Evolutionary conservation across 2,329 filamentous ascomycete species (phyloP), one percentile per base, ranked within the genome.

Genomic region (Colletotrichum trifolii): DNA sequence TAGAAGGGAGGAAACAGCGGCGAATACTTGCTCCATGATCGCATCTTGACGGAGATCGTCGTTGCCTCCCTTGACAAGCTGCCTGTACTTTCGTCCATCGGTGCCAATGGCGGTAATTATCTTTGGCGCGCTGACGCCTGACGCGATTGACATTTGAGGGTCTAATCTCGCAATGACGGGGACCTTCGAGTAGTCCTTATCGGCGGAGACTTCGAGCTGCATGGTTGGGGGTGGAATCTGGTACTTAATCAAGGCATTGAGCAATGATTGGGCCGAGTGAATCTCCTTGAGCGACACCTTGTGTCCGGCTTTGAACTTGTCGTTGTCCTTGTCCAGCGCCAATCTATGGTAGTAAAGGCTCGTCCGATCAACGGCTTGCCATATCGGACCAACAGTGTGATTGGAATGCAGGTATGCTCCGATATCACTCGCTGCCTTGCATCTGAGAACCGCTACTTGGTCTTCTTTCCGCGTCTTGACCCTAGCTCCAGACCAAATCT

Each of bases 1-100:
- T 34, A 99, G 83, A 25, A 99, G 87, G 55, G 92, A 92, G 63
- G 94, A 98, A 25, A 97, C 96, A 77, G 97, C 94, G 64, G 94
- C 93, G 75, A 99, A 99, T 1, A 99, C 96, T 78, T 99, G 96
- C 77, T 99, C 96, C 96, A 99, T 99, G 82, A 89, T 99, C 48
- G 95, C 93, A 73, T 99, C 96, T 80, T 99, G 96, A 8, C 96
- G 91, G 11, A 99, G 85, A 74, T 99, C 95, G 75, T 99, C 96
- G 73, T 95, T 95, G 15, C 96, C 94, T 67, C 94, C 94, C 83
- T 99, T 99, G 74, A 97, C 92, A 67, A 99, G 83, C 78, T 97
- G 94, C 76, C 92, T 97, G 79, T 94, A 97, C 40, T 85, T 86
- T 60, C 85, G 81, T 7, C 96, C 96, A 76, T 97, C 87, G 15